Evolutionary conservation across 192 early-diverging fungal species (phyloP).

Genomic region (Entomortierella lignicola): DNA sequence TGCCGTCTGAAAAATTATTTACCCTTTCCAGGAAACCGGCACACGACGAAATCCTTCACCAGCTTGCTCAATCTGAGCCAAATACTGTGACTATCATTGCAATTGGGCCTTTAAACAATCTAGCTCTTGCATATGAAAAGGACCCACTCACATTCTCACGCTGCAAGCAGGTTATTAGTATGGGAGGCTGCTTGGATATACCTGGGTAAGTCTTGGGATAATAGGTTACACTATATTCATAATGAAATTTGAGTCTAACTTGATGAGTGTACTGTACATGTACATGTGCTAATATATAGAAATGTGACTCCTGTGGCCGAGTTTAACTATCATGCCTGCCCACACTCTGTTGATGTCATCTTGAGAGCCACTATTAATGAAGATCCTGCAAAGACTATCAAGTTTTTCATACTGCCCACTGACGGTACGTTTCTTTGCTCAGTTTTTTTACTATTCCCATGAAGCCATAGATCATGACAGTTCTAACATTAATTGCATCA

Average conservation of each 20-base stretch:
- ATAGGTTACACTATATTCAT: too few species aligned
- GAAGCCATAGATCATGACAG: background rate
- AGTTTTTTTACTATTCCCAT: background rate
- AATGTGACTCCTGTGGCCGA: conserved; percentile 60
- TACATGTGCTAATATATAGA: conserved; percentile 9
- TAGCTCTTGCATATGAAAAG: conserved; percentile 57
- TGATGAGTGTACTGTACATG: too few species aligned
- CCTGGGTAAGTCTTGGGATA: conserved; percentile 20
- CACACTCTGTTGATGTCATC: conserved; percentile 54
- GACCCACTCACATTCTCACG: conserved; percentile 58
- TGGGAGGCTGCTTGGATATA: conserved; percentile 55
- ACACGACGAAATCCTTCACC: conserved; percentile 58
- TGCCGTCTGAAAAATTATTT: conserved; percentile 23
- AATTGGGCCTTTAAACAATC: conserved; percentile 62
- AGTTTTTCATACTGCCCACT: conserved; percentile 58
- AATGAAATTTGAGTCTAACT: too few species aligned
- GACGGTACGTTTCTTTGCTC: conserved; percentile 49
- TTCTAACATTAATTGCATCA: background rate
- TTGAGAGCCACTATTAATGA: conserved; percentile 42
- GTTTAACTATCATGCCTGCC: conserved; percentile 64
- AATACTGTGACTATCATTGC: conserved; percentile 59
- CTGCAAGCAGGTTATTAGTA: conserved; percentile 58
- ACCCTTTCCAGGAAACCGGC: conserved; percentile 48
- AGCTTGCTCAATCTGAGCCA: conserved; percentile 54
- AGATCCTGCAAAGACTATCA: conserved; percentile 32